Evolutionary conservation across 1,284 basidiomycete genomes (phyloP).

Genomic region (Tilletia caries): DNA sequence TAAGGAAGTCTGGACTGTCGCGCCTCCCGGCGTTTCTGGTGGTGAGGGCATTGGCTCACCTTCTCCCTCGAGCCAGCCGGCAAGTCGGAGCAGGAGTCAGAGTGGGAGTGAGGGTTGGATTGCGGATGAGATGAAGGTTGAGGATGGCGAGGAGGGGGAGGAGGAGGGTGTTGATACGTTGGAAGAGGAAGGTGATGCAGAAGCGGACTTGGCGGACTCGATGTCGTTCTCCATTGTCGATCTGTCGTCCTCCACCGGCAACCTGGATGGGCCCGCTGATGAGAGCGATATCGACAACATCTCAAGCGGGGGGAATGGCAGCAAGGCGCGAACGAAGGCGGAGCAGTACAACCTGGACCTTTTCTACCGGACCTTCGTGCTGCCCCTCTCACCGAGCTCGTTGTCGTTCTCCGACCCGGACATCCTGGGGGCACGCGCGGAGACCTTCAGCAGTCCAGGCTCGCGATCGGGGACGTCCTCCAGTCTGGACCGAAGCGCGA

Average conservation of each 20-base stretch:
- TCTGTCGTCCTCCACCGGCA: background rate
- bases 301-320: background rate
- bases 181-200: constrained; percentile 1
- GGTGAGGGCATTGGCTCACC: background rate
- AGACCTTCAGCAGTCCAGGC: background rate
- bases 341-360: constrained; percentile 5
- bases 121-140: background rate
- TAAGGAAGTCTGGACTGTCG: constrained; percentile 1
- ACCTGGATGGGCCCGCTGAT: background rate
- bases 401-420: background rate
- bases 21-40: background rate
- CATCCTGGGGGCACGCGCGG: background rate
- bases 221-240: constrained; percentile 8
- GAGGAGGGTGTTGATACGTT: background rate
- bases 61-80: background rate
- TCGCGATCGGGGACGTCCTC: background rate
- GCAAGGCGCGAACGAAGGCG: background rate
- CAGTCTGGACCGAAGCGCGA: background rate
- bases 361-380: background rate
- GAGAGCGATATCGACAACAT: background rate
- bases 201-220: constrained; percentile 3
- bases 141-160: background rate
- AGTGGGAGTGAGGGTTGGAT: constrained; percentile 2
- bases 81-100: background rate
- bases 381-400: background rate